These are phyloP conservation scores for Triangularia verruculosa DNA, from an alignment of 2,329 filamentous ascomycete species.

Conservation along the genomic window DNA sequence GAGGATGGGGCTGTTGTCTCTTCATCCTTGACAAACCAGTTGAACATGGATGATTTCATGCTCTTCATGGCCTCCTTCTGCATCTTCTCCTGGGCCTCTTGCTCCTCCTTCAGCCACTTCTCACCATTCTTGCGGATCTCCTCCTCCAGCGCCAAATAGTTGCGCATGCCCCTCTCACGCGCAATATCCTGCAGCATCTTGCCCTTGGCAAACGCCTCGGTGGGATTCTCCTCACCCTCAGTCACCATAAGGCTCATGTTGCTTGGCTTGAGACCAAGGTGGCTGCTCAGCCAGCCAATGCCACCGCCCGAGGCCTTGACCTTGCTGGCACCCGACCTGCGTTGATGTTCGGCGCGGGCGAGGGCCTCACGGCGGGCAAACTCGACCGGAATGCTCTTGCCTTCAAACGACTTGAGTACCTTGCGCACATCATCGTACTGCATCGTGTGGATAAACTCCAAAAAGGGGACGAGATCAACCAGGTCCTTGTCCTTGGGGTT, in stretches of 20 bases:
- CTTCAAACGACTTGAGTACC: constrained; percentile 83
- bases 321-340: constrained; percentile 67
- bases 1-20: constrained; percentile 7
- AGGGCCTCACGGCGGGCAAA: constrained; percentile 86
- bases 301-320: constrained; percentile 59
- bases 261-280: constrained; percentile 74
- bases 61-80: constrained; percentile 88
- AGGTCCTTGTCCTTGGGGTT: constrained; percentile 80
- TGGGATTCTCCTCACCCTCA: constrained; percentile 67
- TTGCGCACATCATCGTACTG: constrained; percentile 82
- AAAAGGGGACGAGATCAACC: constrained; percentile 87
- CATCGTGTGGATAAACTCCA: constrained; percentile 96
- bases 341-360: constrained; percentile 80
- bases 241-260: constrained; percentile 60
- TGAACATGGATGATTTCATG: constrained; percentile 77
- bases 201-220: constrained; percentile 79
- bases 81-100: constrained; percentile 79
- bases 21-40: constrained; percentile 44
- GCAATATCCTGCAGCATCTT: constrained; percentile 98
- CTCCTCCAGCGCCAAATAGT: constrained; percentile 85
- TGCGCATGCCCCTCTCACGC: constrained; percentile 83
- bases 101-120: constrained; percentile 94
- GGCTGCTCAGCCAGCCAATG: constrained; percentile 65
- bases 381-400: constrained; percentile 83
- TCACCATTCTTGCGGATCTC: constrained; percentile 92